Base-by-base conservation (phyloP, 108 stramenopile genomes). In the Epipyxis sp. region DNA sequence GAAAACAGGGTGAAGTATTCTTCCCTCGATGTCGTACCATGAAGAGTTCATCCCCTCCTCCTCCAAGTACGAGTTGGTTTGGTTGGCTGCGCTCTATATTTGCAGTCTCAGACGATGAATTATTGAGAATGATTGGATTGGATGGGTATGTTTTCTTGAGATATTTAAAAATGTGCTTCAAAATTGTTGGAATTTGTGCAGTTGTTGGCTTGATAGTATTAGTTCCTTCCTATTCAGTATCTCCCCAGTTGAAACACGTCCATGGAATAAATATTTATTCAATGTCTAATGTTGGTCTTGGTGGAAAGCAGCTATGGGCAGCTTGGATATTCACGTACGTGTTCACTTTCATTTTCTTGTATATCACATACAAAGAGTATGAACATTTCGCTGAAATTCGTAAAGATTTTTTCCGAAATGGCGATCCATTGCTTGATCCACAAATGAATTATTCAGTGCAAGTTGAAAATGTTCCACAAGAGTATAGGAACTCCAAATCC, bases 71-170 rank as follows among this genome's bases (percentile, higher is more conserved):
- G 6, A 25, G 32, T 6, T 27, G 37, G 32, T 74, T 74, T 46
- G 50, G 50, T 6, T 74, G 71, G 71, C 16, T 74, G 16, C 3
- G 6, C 3, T 6, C 37, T 10, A 10, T 57, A 57, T 74, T 13
- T 16, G 20, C 6, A 13, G 27, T 39, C 6, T 74, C 71, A 54
- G 71, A 74, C 43, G 71, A 74, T 54, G 71, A 74, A 10, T 43
- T 57, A 32, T 57, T 74, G 34, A 46, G 34, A 74, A 13, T 46
- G 6, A 42, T 37, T 74, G 71, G 71, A 6, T 13, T 74, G 27
- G 71, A 74, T 74, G 71, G n/a, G 32, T 74, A 74, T 74, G 46
- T 74, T 42, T 39, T 34, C 43, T 42, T 74, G 20, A 37, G 71
- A 54, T 39, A 42, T 37, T 27, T 74, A 10, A 46, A 57, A 46